These are phyloP conservation scores for Lactifluus pinguis DNA, from an alignment of 768 basidiomycete genomes.

Conservation along the genomic window DNA sequence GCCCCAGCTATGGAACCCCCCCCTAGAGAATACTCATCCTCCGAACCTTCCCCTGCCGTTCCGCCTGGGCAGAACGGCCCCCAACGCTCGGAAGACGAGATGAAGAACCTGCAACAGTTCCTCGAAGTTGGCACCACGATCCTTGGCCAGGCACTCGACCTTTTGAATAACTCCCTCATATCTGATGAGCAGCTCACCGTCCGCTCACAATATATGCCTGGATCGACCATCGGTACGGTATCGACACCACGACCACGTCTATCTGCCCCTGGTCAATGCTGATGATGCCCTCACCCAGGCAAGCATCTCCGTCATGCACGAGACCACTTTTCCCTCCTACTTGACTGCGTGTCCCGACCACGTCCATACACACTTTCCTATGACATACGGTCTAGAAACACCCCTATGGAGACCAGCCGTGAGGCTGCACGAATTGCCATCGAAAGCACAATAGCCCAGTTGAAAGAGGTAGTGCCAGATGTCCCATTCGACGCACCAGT, in stretches of 20 bases:
- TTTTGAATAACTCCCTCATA: slow-evolving; percentile 56
- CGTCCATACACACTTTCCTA: slow-evolving; percentile 56
- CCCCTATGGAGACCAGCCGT: slow-evolving; percentile 72
- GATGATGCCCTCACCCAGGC: slow-evolving; percentile 34
- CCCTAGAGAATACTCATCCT: not conserved
- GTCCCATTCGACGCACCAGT: slow-evolving; percentile 48
- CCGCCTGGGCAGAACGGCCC: slow-evolving; percentile 6
- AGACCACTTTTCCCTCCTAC: slow-evolving; percentile 69
- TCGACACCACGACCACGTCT: not conserved
- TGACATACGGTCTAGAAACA: slow-evolving; percentile 67
- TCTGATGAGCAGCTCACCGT: slow-evolving; percentile 61
- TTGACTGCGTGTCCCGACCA: slow-evolving; percentile 42
- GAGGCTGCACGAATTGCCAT: slow-evolving; percentile 50
- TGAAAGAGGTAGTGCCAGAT: slow-evolving; percentile 45
- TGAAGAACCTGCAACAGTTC: slow-evolving; percentile 39
- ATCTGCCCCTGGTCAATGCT: not conserved
- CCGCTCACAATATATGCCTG: slow-evolving; percentile 69
- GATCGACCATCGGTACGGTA: slow-evolving; percentile 71
- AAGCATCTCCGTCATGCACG: slow-evolving; percentile 82
- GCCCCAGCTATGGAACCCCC: not conserved
- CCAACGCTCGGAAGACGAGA: slow-evolving; percentile 16
- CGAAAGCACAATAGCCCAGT: slow-evolving; percentile 42
- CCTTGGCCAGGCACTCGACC: slow-evolving; percentile 62
- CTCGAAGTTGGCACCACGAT: slow-evolving; percentile 59
- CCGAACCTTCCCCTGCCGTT: not conserved